Evolutionary conservation across 441 rosid genomes (phyloP), one percentile per base, ranked within the genome.

Genomic region (Gossypium trilobum): DNA sequence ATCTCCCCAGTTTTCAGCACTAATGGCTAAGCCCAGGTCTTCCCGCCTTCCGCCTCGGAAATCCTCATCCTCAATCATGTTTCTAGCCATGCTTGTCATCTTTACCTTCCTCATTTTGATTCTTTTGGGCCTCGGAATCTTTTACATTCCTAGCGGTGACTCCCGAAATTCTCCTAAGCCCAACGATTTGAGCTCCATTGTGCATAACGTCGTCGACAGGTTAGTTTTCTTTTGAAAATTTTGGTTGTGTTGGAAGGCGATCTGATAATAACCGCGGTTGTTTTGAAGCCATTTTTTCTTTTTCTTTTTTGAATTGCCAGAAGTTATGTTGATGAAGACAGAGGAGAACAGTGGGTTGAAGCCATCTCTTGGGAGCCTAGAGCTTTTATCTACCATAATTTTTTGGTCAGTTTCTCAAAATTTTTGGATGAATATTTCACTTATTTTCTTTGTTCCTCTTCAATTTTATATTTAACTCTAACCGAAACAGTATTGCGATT

Each of bases 321-420:
- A 66, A 76, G 69, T 27, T 86, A 73, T 4, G 86, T 54, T 48
- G 91, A 82, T 72, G 89, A 80, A 39, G 82, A 77, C 23, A 71
- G 70, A 78, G 79, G 72, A 8, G 90, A 87, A 77, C 89, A 74
- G 60, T 89, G 94, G 97, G 91, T 82, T 25, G 96, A 93, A 78
- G 82, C 88, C 29, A 83, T 93, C 80, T 93, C 96, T 0, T 91
- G 97, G 98, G 94, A 91, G 78, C 96, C 98, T 80, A 80, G 94
- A 57, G 94, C 96, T 65, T 82, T 83, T 75, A 17, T 93, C 69
- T 87, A 85, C 78, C 98, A 88, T 74, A 93, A 91, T 79, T 93
- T 93, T 71, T 78, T 93, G 91, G 97, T 92, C 17, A 82, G 87
- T 68, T 54, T 27, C 55, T 16, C 17, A 46, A 0, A 25, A 10